These are phyloP conservation scores for Funneliformis mosseae DNA, from an alignment of 192 early-diverging fungal species.

Conservation along the genomic window DNA sequence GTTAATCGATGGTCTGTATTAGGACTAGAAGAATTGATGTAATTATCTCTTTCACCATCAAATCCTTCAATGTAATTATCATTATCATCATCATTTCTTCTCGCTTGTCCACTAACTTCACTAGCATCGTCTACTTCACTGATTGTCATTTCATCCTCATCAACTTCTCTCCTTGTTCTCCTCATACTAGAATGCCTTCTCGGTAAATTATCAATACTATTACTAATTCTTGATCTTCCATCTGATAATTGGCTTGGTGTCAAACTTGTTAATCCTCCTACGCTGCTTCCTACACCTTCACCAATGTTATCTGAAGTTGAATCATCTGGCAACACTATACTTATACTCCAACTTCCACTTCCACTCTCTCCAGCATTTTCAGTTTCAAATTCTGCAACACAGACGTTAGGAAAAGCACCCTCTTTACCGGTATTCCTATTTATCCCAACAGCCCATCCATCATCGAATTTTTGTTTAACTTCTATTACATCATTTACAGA, in stretches of 20 bases:
- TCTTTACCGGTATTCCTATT: conserved; percentile 69
- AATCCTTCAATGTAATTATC: neutral
- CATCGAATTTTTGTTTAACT: conserved; percentile 75
- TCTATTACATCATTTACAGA: conserved; percentile 72
- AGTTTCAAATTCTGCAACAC: conserved; percentile 45
- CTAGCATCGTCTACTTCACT: neutral
- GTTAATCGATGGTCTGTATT: neutral
- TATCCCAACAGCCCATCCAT: conserved; percentile 88
- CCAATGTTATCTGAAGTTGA: neutral
- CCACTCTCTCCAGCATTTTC: neutral
- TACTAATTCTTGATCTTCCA: neutral
- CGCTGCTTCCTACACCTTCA: neutral
- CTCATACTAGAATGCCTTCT: neutral
- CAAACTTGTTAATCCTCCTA: neutral
- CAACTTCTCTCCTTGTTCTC: neutral
- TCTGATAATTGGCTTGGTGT: neutral
- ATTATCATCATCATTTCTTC: neutral
- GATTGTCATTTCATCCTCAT: neutral
- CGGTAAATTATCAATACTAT: neutral
- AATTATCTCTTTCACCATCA: neutral
- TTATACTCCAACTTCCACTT: neutral
- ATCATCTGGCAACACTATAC: neutral
- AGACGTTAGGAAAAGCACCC: conserved; percentile 87
- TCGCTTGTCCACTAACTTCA: neutral
- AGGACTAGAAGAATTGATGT: too few species aligned